phyloP scores from a whole-genome alignment of 176 grass and related monocot genomes.

The Phragmites australis region DNA sequence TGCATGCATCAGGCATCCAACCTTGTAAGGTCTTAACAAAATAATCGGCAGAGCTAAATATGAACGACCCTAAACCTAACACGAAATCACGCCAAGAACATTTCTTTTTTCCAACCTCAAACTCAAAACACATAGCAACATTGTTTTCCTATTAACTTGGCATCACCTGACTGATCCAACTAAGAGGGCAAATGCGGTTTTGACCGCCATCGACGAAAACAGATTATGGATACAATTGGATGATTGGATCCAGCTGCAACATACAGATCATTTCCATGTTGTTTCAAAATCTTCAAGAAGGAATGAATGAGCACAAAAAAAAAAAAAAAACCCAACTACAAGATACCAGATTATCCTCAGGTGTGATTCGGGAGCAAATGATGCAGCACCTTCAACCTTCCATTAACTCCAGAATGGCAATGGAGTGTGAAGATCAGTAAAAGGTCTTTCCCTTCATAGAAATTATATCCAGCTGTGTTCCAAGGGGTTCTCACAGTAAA shows the following conservation, averaged over 20 bases:
- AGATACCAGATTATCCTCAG: not conserved
- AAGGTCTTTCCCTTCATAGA: not conserved
- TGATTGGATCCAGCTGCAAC: not conserved
- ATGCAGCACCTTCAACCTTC: not conserved
- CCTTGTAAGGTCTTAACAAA: not conserved
- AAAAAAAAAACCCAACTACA: not conserved
- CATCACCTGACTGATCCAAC: not conserved
- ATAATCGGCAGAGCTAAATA: no score
- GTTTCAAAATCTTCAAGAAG: not conserved
- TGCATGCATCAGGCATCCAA: not conserved
- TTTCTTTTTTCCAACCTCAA: no score
- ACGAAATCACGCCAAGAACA: not conserved
- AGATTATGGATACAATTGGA: not conserved
- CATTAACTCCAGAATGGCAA: not conserved
- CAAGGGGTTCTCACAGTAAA: not conserved
- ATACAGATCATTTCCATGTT: not conserved
- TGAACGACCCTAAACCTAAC: not conserved
- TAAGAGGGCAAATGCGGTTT: not conserved
- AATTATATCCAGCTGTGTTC: not conserved
- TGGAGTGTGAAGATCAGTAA: not conserved
- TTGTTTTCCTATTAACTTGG: not conserved
- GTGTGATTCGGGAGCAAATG: not conserved
- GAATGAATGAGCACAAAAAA: not conserved
- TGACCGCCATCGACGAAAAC: not conserved
- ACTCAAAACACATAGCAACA: not conserved